Conservation (phyloP, 352 stramenopile species). For the Elongisporangium prolatum region DNA sequence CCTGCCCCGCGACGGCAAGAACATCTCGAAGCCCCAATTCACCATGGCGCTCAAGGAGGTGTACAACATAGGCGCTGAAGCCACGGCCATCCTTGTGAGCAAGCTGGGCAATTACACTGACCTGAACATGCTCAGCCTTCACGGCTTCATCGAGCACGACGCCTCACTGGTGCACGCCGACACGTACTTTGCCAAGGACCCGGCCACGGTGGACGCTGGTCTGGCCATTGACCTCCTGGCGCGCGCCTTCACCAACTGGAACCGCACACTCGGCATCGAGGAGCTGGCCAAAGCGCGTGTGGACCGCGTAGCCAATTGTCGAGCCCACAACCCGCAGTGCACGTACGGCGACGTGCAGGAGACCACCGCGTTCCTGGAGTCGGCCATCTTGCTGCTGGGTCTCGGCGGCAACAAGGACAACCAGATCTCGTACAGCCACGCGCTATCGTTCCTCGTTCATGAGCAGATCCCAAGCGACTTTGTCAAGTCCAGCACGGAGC, state of each 20-base stretch:
- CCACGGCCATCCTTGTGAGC: slow-evolving; percentile 3
- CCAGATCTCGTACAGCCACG: slow-evolving; percentile 38
- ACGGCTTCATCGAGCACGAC: slow-evolving; percentile 44
- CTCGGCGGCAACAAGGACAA: slow-evolving; percentile 27
- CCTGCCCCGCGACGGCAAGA: slow-evolving; percentile 38
- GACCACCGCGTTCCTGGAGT: slow-evolving; percentile 25
- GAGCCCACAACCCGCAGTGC: slow-evolving; percentile 29
- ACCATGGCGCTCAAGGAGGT: slow-evolving; percentile 6
- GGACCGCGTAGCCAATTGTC: slow-evolving; percentile 19
- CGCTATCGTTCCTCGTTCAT: slow-evolving; percentile 37
- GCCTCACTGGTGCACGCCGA: too few species aligned
- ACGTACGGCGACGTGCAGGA: slow-evolving; percentile 23
- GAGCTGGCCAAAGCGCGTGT: slow-evolving; percentile 28
- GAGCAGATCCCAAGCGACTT: slow-evolving; percentile 46
- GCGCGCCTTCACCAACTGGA: slow-evolving; percentile 15
- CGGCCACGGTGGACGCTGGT: slow-evolving; percentile 18
- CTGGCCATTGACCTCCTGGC: slow-evolving; percentile 28
- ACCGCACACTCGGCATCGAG: slow-evolving; percentile 17
- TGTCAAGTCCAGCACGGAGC: slow-evolving; percentile 21
- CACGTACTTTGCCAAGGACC: slow-evolving; percentile 32
- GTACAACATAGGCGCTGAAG: slow-evolving; percentile 13
- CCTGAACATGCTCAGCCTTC: slow-evolving; percentile 15
- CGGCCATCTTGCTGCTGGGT: slow-evolving; percentile 26
- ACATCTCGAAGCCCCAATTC: slow-evolving; percentile 19
- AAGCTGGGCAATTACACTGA: slow-evolving; percentile 3